These are phyloP conservation scores for Diplocarpon mali DNA, from an alignment of 2,329 filamentous ascomycete species.

Conservation along the genomic window DNA sequence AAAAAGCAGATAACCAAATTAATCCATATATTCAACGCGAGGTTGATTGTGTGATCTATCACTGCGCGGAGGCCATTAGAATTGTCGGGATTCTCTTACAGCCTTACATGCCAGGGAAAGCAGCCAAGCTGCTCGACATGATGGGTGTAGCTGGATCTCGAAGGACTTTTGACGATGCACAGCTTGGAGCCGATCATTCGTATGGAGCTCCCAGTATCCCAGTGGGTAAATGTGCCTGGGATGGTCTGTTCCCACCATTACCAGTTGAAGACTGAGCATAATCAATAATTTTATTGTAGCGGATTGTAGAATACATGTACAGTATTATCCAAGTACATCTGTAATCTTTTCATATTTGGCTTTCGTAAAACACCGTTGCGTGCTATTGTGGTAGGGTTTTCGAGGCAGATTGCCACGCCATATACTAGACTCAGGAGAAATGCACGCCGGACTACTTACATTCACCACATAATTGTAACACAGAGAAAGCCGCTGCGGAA, in stretches of 20 bases:
- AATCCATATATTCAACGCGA: slow-evolving; percentile 25
- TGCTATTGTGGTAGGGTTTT: too few relatives aligned
- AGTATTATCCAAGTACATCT: too few relatives aligned
- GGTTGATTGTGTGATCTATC: slow-evolving; percentile 54
- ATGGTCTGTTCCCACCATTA: slow-evolving; percentile 42
- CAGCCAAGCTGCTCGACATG: slow-evolving; percentile 60
- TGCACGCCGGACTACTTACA: too few relatives aligned
- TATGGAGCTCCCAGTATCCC: slow-evolving; percentile 46
- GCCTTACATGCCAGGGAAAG: slow-evolving; percentile 79
- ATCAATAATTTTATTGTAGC: too few relatives aligned
- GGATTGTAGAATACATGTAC: too few relatives aligned
- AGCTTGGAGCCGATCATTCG: slow-evolving; percentile 49
- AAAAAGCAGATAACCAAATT: background rate
- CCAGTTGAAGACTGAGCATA: slow-evolving; percentile 30
- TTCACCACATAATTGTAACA: too few relatives aligned
- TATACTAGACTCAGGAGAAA: too few relatives aligned
- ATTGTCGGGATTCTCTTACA: slow-evolving; percentile 77
- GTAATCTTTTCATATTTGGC: too few relatives aligned
- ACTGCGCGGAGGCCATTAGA: slow-evolving; percentile 64
- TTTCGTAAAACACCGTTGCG: too few relatives aligned
- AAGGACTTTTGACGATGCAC: slow-evolving; percentile 52
- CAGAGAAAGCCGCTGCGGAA: too few relatives aligned
- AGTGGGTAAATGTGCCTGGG: slow-evolving; percentile 30
- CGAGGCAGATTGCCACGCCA: too few relatives aligned
- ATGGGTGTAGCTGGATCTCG: slow-evolving; percentile 57